Conservation (phyloP, 1,139 yeast species). For the Lodderomyces beijingensis region DNA sequence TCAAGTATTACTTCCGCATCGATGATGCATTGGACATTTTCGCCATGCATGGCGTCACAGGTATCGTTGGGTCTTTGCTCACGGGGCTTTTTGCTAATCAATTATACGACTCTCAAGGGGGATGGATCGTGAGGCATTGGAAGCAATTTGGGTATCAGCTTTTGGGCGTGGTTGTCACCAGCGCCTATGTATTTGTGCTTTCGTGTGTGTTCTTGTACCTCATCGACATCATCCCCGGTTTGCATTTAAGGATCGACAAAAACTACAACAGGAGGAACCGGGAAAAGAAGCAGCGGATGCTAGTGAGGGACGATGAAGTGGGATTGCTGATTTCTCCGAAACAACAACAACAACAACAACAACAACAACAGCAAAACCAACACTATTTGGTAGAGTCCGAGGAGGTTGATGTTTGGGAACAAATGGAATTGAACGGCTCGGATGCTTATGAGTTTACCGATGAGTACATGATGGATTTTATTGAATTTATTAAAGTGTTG, state of each 20-base stretch:
- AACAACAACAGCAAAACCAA: too few species aligned
- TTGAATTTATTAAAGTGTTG: conserved; percentile 42
- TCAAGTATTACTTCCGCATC: conserved; percentile 35
- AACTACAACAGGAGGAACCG: too few species aligned
- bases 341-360: too few species aligned
- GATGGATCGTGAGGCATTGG: conserved; percentile 48
- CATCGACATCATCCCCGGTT: conserved; percentile 44
- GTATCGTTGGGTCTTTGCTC: conserved; percentile 38
- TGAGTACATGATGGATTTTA: conserved; percentile 46
- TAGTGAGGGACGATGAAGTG: conserved; percentile 14
- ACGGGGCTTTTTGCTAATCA: conserved; percentile 41
- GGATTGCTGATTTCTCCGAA: too few species aligned
- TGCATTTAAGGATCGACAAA: too few species aligned
- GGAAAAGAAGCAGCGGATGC: too few species aligned
- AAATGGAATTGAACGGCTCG: conserved; percentile 44
- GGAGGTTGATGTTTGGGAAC: conserved; percentile 19
- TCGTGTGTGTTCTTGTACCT: conserved; percentile 34
- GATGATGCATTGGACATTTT: conserved; percentile 46
- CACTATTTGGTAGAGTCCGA: too few species aligned
- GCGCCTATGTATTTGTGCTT: conserved; percentile 36
- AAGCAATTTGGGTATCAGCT: conserved; percentile 47
- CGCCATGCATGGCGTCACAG: conserved; percentile 45
- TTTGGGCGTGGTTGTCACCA: conserved; percentile 39
- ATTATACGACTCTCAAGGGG: conserved; percentile 35
- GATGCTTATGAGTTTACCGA: conserved; percentile 50